These are phyloP conservation scores for Metschnikowia colocasiae DNA, from an alignment of 805 yeast genomes.

Conservation along the genomic window DNA sequence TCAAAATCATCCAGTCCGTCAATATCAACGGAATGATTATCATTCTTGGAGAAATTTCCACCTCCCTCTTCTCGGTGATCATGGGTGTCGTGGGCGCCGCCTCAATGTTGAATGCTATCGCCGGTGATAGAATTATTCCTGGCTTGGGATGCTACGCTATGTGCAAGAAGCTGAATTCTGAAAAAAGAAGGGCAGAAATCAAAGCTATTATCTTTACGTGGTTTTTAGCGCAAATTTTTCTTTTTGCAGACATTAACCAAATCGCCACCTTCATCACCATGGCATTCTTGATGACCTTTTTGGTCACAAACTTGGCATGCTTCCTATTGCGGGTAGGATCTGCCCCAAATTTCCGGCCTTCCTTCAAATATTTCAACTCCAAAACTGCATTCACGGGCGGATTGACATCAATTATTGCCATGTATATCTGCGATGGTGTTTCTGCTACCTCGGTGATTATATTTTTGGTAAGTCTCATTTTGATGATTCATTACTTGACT, in stretches of 20 bases:
- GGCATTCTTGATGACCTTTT: slow-evolving; percentile 96
- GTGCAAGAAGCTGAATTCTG: slow-evolving; percentile 37
- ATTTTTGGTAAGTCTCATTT: slow-evolving; percentile 60
- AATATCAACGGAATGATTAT: slow-evolving; percentile 66
- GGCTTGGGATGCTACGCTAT: slow-evolving; percentile 55
- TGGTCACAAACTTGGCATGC: slow-evolving; percentile 92
- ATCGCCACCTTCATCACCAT: slow-evolving; percentile 94
- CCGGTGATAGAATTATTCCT: slow-evolving; percentile 85
- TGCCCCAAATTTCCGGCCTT: slow-evolving; percentile 98
- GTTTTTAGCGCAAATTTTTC: slow-evolving; percentile 75
- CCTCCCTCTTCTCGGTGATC: slow-evolving; percentile 86
- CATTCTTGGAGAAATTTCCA: slow-evolving; percentile 85
- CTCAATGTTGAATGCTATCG: slow-evolving; percentile 82
- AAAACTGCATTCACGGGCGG: slow-evolving; percentile 80
- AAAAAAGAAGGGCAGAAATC: slow-evolving; percentile 52
- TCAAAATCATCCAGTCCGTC: slow-evolving; percentile 81
- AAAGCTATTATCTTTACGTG: slow-evolving; percentile 73
- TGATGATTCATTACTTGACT: slow-evolving; percentile 81
- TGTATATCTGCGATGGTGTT: slow-evolving; percentile 91
- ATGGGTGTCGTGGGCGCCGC: slow-evolving; percentile 98
- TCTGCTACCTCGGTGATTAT: slow-evolving; percentile 77
- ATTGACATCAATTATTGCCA: slow-evolving; percentile 65
- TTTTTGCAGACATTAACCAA: slow-evolving; percentile 87
- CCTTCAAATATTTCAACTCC: slow-evolving; percentile 81
- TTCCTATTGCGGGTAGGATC: slow-evolving; percentile 81